Evolutionary conservation across 2,329 filamentous ascomycete species (phyloP).

Genomic region (Trichoderma polysporum): DNA sequence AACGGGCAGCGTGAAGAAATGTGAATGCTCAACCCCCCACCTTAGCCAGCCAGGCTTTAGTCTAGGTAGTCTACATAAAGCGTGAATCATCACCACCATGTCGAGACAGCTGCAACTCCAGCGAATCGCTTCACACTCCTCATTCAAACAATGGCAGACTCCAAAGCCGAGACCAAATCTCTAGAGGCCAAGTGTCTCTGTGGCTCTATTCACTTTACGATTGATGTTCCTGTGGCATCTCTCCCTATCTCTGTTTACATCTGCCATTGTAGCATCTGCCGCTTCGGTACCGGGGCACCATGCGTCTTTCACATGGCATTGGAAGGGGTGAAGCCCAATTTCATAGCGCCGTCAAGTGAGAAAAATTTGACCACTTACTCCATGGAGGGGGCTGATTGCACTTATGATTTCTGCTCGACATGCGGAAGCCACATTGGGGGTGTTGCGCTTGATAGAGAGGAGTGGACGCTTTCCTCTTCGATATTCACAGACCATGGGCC

Average conservation of each 20-base stretch:
- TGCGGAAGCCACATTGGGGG: conserved; percentile 48
- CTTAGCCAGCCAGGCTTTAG: neutral
- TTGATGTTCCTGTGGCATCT: conserved; percentile 39
- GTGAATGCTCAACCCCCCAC: neutral
- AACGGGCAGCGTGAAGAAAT: neutral
- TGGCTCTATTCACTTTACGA: conserved; percentile 42
- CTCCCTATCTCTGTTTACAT: conserved; percentile 45
- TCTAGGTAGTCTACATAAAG: neutral
- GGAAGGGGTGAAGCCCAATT: conserved; percentile 38
- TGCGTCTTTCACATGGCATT: conserved; percentile 44
- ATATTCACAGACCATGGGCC: conserved; percentile 41
- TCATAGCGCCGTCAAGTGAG: conserved; percentile 41
- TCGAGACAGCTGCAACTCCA: conserved; percentile 21
- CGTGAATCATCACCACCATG: neutral
- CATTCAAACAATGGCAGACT: neutral
- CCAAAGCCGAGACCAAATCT: conserved; percentile 29
- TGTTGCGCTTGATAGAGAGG: conserved; percentile 31
- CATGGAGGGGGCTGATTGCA: conserved; percentile 31
- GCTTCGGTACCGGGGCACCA: conserved; percentile 43
- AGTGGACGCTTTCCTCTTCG: conserved; percentile 42
- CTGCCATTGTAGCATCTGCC: conserved; percentile 49
- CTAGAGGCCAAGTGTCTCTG: conserved; percentile 49
- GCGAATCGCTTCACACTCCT: neutral
- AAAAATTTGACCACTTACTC: conserved; percentile 40
- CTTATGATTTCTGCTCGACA: conserved; percentile 45